phyloP scores from a whole-genome alignment of 2,329 filamentous ascomycete genomes.

The Cordyceps javanica region DNA sequence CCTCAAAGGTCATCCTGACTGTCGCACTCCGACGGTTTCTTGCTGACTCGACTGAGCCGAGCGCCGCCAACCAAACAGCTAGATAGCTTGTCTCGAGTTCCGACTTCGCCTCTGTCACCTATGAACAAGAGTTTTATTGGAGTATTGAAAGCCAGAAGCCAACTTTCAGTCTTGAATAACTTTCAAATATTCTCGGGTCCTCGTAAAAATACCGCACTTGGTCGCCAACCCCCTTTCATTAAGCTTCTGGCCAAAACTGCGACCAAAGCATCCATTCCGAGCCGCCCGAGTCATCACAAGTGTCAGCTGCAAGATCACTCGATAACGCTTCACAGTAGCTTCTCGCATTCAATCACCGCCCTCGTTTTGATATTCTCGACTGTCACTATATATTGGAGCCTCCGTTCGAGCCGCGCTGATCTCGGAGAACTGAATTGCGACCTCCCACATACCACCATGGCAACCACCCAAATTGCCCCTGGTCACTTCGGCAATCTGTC shows the following conservation, averaged over 20 bases:
- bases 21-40: not conserved
- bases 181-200: not conserved
- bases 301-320: not conserved
- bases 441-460: slow-evolving; percentile 26
- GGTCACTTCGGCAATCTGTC: slow-evolving; percentile 84
- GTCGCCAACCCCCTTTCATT: not conserved
- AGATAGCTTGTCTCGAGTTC: not conserved
- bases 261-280: not conserved
- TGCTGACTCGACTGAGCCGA: not conserved
- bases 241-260: not conserved
- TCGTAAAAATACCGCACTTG: not conserved
- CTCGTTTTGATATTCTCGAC: not conserved
- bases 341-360: not conserved
- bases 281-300: not conserved
- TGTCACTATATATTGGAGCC: not conserved
- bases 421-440: not conserved
- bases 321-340: not conserved
- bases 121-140: not conserved
- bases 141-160: not conserved
- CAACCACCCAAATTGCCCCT: slow-evolving; percentile 40
- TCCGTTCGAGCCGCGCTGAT: not conserved
- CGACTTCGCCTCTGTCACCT: not conserved
- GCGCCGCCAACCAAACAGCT: not conserved
- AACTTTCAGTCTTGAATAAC: not conserved
- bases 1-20: not conserved